Evolutionary conservation across 2,329 filamentous ascomycete species (phyloP), one percentile per base, ranked within the genome.

Genomic region (Epichloe sp.): DNA sequence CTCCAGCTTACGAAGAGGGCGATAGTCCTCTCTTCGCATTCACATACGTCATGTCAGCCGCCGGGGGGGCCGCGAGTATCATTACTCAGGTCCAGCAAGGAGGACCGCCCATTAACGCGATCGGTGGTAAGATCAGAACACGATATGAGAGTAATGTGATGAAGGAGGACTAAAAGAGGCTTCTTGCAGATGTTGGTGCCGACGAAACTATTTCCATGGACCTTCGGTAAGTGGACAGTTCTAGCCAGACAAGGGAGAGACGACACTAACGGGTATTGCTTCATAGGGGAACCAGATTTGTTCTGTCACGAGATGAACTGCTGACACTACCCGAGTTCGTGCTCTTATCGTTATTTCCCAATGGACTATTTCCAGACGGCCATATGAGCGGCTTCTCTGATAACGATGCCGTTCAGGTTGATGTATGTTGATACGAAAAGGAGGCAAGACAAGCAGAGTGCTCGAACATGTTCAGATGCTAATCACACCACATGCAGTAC

Each of bases 51-150:
- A 98, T 98, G 93, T 90, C 93, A 71, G 87, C 89, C 68, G 90
- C 91, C 71, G 91, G 91, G 77, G 91, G 90, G 73, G 87, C 90
- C 61, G 85, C 90, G 74, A 97, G 93, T 80, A 95, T 98, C 66
- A 95, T 98, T 73, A 98, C 93, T 71, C 93, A 98, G 74, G 93
- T 98, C 61, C 90, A 95, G 67, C 93, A 98, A 71, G 86, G 86
- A 58, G 90, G 86, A 48, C 86, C 89, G 61, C 86, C 90, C 38
- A 82, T 96, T 60, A 95, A 93, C 69, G 86, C 88, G 51, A 76
- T 97, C 54, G 88, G 87, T 80, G 87, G 87, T 89, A 72, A 63
- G 77, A 55, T 15, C 38, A 15, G 8, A 45, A 31, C 5, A 31
- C 4, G 10, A 34, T n/a, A 12, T 15, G 17, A 14, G 10, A 2